phyloP scores from a whole-genome alignment of 441 rosid genomes.

The Syzygium malaccense region DNA sequence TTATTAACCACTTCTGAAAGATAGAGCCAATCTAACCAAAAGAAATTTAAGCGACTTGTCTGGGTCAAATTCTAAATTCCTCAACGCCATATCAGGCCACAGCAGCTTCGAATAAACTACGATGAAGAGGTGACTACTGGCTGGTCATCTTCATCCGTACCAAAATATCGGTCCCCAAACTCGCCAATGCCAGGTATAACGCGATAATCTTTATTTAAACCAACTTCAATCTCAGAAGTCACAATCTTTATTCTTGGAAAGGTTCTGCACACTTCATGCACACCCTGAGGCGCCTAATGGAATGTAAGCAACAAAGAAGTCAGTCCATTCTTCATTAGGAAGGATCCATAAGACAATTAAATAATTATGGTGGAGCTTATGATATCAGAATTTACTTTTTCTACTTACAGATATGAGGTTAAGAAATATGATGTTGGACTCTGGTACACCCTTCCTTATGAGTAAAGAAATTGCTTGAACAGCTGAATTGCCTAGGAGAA shows the following conservation, averaged over 20 bases:
- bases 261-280: constrained; percentile 87
- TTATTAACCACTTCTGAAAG: neutral
- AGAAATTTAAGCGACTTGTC: neutral
- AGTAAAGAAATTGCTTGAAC: constrained; percentile 88
- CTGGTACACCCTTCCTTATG: constrained; percentile 86
- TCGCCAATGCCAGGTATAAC: constrained; percentile 98
- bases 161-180: constrained; percentile 96
- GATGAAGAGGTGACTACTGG: constrained; percentile 14
- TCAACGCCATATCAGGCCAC: neutral
- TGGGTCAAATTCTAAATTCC: neutral
- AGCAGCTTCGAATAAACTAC: neutral
- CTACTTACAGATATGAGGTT: constrained; percentile 84
- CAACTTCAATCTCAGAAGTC: constrained; percentile 92
- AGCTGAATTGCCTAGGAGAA: constrained; percentile 80
- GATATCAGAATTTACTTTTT: neutral
- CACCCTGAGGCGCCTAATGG: constrained; percentile 96
- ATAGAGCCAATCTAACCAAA: neutral
- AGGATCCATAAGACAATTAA: neutral
- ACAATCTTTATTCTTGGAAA: constrained; percentile 92
- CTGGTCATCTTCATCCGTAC: constrained; percentile 79
- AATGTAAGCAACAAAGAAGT: neutral
- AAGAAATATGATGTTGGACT: constrained; percentile 85
- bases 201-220: constrained; percentile 77
- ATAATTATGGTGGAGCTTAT: neutral
- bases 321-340: neutral